Percentiles rank a stretch among this genome's conserved stretches.
phyloP scores from a whole-genome alignment of 495 filamentous ascomycete genomes.

The Penicillium bialowiezense region DNA sequence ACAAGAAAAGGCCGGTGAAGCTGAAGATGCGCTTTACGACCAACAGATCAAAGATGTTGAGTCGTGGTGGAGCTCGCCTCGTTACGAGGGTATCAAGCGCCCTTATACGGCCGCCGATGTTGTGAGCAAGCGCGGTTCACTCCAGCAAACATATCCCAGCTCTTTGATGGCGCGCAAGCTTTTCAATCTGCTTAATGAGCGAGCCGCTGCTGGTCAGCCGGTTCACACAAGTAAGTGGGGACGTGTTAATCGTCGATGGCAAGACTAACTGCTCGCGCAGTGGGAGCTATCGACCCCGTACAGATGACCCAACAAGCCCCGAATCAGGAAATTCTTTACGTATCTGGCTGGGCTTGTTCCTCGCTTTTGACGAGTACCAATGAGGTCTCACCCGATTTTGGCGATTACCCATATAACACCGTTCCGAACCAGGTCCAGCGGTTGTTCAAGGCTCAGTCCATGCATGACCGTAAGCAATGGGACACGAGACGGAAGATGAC shows the following conservation, averaged over 20 bases:
- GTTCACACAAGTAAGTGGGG: constrained; percentile 76
- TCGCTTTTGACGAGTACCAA: constrained; percentile 89
- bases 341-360: constrained; percentile 96
- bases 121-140: constrained; percentile 83
- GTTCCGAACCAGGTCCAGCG: constrained; percentile 97
- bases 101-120: constrained; percentile 89
- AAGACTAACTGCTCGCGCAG: constrained; percentile 36
- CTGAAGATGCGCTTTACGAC: constrained; percentile 79
- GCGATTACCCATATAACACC: constrained; percentile 98
- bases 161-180: constrained; percentile 92
- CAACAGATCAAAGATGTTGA: constrained; percentile 78
- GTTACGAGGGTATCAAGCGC: constrained; percentile 85
- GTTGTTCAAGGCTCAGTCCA: constrained; percentile 90
- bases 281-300: constrained; percentile 96
- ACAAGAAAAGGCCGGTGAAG: constrained; percentile 64
- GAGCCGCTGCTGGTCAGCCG: constrained; percentile 71
- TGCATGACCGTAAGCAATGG: constrained; percentile 96
- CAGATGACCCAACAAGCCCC: constrained; percentile 99
- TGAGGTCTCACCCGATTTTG: constrained; percentile 95
- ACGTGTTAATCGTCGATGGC: not conserved
- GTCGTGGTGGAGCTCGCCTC: constrained; percentile 80
- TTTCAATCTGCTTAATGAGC: constrained; percentile 79
- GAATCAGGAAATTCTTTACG: constrained; percentile 92
- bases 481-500: constrained; percentile 76
- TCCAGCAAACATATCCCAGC: constrained; percentile 85